Evolutionary conservation across 2,329 filamentous ascomycete genomes (phyloP).

Genomic region (Aspergillus costaricaensis): DNA sequence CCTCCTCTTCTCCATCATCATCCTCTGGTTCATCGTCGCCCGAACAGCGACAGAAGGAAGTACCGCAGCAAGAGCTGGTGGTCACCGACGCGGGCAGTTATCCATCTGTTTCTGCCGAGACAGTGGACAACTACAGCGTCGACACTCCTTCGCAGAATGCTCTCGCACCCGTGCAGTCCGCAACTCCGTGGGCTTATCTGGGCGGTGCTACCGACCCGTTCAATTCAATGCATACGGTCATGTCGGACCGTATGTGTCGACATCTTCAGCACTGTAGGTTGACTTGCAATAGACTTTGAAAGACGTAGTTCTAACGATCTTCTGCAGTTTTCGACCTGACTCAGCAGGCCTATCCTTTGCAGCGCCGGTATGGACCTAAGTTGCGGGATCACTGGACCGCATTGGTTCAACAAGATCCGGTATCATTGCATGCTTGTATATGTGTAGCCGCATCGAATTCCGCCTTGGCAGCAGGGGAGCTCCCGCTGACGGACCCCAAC

Average conservation of each 20-base stretch:
- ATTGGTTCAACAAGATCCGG: constrained; percentile 39
- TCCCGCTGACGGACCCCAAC: constrained; percentile 36
- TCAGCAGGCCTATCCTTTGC: constrained; percentile 39
- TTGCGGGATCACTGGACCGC: constrained; percentile 40
- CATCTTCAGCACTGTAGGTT: constrained; percentile 41
- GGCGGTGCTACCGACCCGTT: constrained; percentile 42
- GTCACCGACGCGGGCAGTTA: constrained; percentile 11
- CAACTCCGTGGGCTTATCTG: constrained; percentile 30
- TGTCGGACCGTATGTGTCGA: constrained; percentile 41
- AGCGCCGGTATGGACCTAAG: constrained; percentile 36
- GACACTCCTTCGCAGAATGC: constrained; percentile 18
- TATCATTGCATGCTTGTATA: constrained; percentile 40
- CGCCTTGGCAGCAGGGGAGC: constrained; percentile 35
- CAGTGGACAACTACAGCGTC: constrained; percentile 18
- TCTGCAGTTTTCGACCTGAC: constrained; percentile 39
- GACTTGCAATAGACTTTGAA: background rate
- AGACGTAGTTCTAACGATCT: constrained; percentile 11
- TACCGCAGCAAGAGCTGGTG: constrained; percentile 11
- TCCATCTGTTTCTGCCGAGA: constrained; percentile 10
- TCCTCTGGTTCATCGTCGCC: constrained; percentile 14
- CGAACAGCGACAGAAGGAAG: constrained; percentile 17
- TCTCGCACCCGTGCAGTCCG: constrained; percentile 9
- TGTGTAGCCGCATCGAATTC: constrained; percentile 41
- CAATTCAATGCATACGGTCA: constrained; percentile 36
- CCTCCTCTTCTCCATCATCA: background rate